These are phyloP conservation scores for Lichtheimia ramosa DNA, from an alignment of 371 early-diverging fungal genomes.

Conservation along the genomic window DNA sequence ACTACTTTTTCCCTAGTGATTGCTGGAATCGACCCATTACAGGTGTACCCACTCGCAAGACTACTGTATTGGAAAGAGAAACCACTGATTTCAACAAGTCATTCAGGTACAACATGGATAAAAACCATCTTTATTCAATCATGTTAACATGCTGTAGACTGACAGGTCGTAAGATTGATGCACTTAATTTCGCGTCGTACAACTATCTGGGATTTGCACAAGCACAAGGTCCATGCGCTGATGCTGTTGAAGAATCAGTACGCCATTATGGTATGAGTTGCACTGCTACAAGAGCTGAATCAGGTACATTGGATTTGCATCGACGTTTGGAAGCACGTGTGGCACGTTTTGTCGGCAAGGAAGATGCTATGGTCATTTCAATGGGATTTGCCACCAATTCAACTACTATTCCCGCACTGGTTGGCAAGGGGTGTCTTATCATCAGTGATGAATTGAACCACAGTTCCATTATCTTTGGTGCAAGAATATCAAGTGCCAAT, in stretches of 20 bases:
- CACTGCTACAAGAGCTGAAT: constrained; percentile 74
- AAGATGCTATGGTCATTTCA: constrained; percentile 41
- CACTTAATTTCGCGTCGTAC: constrained; percentile 97
- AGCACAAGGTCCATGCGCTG: constrained; percentile 88
- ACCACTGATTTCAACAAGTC: constrained; percentile 85
- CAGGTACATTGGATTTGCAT: constrained; percentile 71
- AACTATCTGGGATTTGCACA: constrained; percentile 99
- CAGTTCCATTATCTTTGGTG: constrained; percentile 94
- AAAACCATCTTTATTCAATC: not conserved
- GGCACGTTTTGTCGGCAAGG: constrained; percentile 78
- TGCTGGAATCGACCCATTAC: constrained; percentile 98
- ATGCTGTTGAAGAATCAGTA: constrained; percentile 82
- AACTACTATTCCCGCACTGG: constrained; percentile 95
- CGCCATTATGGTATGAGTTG: constrained; percentile 64
- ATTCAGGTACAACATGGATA: constrained; percentile 52
- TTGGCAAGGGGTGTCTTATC: constrained; percentile 90
- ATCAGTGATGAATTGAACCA: constrained; percentile 99
- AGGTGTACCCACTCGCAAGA: constrained; percentile 91
- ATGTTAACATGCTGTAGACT: constrained; percentile 29
- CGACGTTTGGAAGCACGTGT: constrained; percentile 88
- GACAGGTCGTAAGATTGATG: constrained; percentile 83
- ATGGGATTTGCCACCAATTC: constrained; percentile 96
- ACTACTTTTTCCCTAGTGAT: constrained; percentile 59
- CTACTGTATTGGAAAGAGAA: constrained; percentile 86
- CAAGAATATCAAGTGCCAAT: constrained; percentile 91